Evolutionary conservation across 73 alveolate genomes (phyloP).

Genomic region (Breviolum minutum): DNA sequence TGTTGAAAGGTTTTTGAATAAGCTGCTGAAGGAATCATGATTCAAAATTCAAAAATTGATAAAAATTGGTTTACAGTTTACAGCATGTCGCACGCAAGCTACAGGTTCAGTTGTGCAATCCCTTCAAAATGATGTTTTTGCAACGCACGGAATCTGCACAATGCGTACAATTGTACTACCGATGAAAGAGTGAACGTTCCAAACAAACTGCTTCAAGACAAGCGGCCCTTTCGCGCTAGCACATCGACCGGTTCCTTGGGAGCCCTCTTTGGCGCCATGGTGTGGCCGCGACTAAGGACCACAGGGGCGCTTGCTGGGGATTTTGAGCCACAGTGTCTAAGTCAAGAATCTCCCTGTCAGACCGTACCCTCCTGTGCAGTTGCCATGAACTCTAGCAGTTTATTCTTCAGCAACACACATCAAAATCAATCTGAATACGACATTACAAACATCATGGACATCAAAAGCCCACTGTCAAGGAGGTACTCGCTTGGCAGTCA

Average conservation of each 20-base stretch:
- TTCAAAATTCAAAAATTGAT: too few species aligned
- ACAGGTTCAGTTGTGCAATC: too few species aligned
- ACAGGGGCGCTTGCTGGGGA: conserved; percentile 3
- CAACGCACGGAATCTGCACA: neutral
- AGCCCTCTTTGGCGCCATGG: conserved; percentile 77
- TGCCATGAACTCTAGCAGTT: too few species aligned
- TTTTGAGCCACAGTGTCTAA: conserved; percentile 19
- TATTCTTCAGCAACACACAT: neutral
- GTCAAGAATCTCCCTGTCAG: neutral
- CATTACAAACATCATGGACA: too few species aligned
- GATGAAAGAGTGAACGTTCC: neutral
- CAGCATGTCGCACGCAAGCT: too few species aligned
- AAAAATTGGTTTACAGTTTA: too few species aligned
- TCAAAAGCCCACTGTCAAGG: too few species aligned
- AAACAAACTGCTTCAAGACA: neutral
- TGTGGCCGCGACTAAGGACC: conserved; percentile 14
- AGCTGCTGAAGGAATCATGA: too few species aligned
- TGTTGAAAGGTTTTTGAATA: too few species aligned
- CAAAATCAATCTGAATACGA: neutral
- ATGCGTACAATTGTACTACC: neutral
- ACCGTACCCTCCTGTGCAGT: too few species aligned
- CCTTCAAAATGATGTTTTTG: too few species aligned
- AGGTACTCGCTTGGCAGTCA: too few species aligned
- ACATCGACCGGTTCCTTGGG: conserved; percentile 41
- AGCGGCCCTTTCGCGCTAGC: conserved; percentile 80